These are phyloP conservation scores for Radiomyces spectabilis DNA, from an alignment of 192 early-diverging fungal genomes.

Conservation along the genomic window DNA sequence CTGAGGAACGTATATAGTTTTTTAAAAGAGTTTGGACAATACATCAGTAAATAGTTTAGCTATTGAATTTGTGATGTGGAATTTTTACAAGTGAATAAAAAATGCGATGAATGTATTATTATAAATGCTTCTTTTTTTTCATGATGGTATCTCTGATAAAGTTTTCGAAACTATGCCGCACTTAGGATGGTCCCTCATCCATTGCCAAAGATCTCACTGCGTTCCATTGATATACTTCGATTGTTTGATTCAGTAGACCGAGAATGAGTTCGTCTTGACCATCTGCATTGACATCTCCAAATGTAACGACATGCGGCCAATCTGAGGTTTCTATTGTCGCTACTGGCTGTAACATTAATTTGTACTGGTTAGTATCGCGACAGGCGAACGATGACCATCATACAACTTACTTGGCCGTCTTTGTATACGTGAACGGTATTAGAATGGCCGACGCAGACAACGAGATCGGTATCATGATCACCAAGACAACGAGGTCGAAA, in stretches of 20 bases:
- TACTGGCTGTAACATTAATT: conserved; percentile 9
- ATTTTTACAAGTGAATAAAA: no score
- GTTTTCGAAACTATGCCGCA: neutral
- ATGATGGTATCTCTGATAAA: neutral
- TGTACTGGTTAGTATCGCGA: conserved; percentile 23
- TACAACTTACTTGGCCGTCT: conserved; percentile 15
- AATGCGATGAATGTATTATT: no score
- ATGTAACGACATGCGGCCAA: conserved; percentile 22
- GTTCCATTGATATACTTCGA: conserved; percentile 23
- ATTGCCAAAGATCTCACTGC: neutral
- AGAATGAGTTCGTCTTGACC: conserved; percentile 29
- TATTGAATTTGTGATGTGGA: no score
- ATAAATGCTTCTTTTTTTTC: neutral
- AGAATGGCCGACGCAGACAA: conserved; percentile 27
- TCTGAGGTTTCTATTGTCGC: conserved; percentile 17
- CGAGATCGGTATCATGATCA: conserved; percentile 16
- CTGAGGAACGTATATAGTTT: no score
- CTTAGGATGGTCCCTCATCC: neutral
- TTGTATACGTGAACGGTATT: conserved; percentile 27
- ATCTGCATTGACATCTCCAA: conserved; percentile 28
- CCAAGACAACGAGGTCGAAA: conserved; percentile 18
- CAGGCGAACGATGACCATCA: conserved; percentile 14
- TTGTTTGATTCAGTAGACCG: conserved; percentile 22
- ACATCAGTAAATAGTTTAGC: no score
- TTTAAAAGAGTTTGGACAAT: no score